phyloP scores from a whole-genome alignment of 352 stramenopile genomes.

The Pythium scleroteichum region DNA sequence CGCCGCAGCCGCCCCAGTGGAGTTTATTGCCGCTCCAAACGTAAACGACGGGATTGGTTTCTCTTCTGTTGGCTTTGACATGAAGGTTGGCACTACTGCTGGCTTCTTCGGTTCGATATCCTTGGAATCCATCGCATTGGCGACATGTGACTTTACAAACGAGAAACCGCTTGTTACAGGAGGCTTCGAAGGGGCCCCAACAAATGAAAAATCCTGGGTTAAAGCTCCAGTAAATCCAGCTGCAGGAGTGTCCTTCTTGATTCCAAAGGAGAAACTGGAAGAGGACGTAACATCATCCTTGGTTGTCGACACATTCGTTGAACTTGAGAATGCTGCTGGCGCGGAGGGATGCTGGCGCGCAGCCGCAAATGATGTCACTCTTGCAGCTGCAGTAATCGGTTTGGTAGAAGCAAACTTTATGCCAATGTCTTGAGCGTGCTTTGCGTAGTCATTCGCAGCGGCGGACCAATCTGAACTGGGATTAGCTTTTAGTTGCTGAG shows the following conservation, averaged over 20 bases:
- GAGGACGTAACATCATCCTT: slow-evolving; percentile 18
- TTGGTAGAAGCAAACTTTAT: slow-evolving; percentile 65
- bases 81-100: slow-evolving; percentile 17
- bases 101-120: slow-evolving; percentile 17
- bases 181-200: too few species aligned
- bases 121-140: neutral
- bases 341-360: neutral
- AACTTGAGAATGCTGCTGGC: slow-evolving; percentile 5
- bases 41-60: slow-evolving; percentile 38
- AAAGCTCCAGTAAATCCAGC: neutral
- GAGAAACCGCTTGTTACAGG: neutral
- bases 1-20: neutral
- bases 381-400: slow-evolving; percentile 35
- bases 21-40: slow-evolving; percentile 11
- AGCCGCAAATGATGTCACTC: slow-evolving; percentile 25
- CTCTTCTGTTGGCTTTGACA: slow-evolving; percentile 32
- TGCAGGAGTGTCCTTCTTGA: slow-evolving; percentile 19
- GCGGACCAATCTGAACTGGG: slow-evolving; percentile 65
- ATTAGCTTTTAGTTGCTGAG: slow-evolving; percentile 62
- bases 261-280: slow-evolving; percentile 27
- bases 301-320: slow-evolving; percentile 15
- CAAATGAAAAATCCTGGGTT: too few species aligned
- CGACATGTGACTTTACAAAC: neutral
- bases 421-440: slow-evolving; percentile 60
- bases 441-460: slow-evolving; percentile 74